Conservation (phyloP, 371 early-diverging fungal genomes). For the Apophysomyces ossiformis region DNA sequence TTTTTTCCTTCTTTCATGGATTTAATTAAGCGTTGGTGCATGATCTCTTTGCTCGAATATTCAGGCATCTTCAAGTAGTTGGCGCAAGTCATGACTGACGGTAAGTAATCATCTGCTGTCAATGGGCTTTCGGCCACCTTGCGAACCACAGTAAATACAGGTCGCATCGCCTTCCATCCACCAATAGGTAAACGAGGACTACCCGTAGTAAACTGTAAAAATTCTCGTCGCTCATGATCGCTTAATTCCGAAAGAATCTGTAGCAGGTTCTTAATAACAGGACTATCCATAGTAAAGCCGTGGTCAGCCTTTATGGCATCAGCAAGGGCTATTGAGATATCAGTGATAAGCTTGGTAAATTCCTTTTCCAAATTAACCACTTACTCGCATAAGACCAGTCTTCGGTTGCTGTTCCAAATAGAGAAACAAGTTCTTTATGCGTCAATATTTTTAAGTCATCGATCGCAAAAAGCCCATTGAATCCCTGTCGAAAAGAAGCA, state of each 20-base stretch:
- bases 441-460: constrained; percentile 71
- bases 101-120: constrained; percentile 83
- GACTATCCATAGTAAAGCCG: constrained; percentile 81
- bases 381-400: constrained; percentile 82
- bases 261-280: constrained; percentile 66
- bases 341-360: not conserved
- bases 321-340: constrained; percentile 51
- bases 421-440: constrained; percentile 69
- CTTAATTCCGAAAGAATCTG: constrained; percentile 70
- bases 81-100: constrained; percentile 96
- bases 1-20: constrained; percentile 90
- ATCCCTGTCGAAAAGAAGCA: constrained; percentile 81
- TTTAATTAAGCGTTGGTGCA: constrained; percentile 65
- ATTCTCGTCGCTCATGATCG: constrained; percentile 69
- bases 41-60: constrained; percentile 74
- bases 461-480: constrained; percentile 77
- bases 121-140: constrained; percentile 70
- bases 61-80: constrained; percentile 94
- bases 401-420: constrained; percentile 73
- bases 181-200: constrained; percentile 91
- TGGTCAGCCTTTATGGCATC: constrained; percentile 87
- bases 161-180: constrained; percentile 81
- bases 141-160: constrained; percentile 88
- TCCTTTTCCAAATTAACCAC: constrained; percentile 14
- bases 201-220: constrained; percentile 92